phyloP scores from a whole-genome alignment of 805 yeast genomes.

The Teunomyces barrocoloradensis region DNA sequence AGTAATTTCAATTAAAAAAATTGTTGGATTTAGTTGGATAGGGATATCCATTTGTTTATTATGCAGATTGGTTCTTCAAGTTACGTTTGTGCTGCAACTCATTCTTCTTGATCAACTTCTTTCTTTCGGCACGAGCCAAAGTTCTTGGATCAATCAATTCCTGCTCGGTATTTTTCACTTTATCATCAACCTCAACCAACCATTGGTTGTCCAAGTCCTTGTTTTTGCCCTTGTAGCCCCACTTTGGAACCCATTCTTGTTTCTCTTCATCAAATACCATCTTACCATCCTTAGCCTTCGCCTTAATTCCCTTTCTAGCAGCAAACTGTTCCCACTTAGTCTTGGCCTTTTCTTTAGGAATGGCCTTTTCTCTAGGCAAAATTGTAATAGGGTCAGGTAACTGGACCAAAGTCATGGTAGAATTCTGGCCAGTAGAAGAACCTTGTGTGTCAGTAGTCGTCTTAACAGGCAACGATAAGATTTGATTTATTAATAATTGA shows the following conservation, averaged over 20 bases:
- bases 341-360: conserved; percentile 88
- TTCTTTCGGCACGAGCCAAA: conserved; percentile 77
- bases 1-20: neutral
- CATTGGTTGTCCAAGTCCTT: conserved; percentile 86
- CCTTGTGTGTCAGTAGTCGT: conserved; percentile 75
- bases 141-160: conserved; percentile 87
- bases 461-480: conserved; percentile 84
- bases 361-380: conserved; percentile 91
- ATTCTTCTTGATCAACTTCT: conserved; percentile 80
- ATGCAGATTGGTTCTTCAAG: conserved; percentile 38
- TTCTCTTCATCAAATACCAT: conserved; percentile 83
- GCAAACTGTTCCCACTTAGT: conserved; percentile 98
- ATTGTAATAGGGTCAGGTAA: conserved; percentile 81
- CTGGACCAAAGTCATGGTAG: conserved; percentile 77
- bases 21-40: neutral
- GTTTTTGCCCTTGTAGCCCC: conserved; percentile 97
- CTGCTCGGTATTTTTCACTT: conserved; percentile 47
- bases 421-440: conserved; percentile 57
- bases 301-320: conserved; percentile 87
- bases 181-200: conserved; percentile 91
- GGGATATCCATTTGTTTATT: neutral
- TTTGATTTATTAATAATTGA: conserved; percentile 86
- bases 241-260: conserved; percentile 95
- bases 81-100: conserved; percentile 82
- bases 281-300: conserved; percentile 88